Percentiles rank a stretch among this genome's conserved stretches.
Evolutionary conservation across 2,329 filamentous ascomycete genomes (phyloP).

Genomic region (Arthroderma sp.): DNA sequence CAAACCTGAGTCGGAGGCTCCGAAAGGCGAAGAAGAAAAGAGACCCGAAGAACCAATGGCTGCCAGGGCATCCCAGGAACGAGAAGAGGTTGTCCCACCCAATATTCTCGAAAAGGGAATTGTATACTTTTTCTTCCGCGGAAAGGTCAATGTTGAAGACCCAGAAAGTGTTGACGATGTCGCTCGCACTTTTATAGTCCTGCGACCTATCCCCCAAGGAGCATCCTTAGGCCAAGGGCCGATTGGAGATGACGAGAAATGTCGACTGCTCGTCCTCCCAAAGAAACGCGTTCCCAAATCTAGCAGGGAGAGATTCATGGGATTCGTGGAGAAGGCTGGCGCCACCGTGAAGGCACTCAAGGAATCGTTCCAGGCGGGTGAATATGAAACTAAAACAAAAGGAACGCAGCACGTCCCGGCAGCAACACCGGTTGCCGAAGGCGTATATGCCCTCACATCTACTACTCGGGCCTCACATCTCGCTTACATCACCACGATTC

Average conservation of each 20-base stretch:
- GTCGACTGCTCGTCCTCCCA: conserved; percentile 62
- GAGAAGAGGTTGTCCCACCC: conserved; percentile 40
- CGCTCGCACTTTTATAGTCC: conserved; percentile 63
- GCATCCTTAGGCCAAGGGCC: conserved; percentile 52
- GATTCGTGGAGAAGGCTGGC: conserved; percentile 66
- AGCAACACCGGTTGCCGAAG: conserved; percentile 66
- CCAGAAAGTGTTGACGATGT: conserved; percentile 59
- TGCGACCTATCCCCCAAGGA: conserved; percentile 58
- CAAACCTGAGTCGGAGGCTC: conserved; percentile 7
- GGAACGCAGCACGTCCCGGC: conserved; percentile 56
- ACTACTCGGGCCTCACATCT: conserved; percentile 62
- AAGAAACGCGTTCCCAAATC: conserved; percentile 70
- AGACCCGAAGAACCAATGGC: conserved; percentile 6
- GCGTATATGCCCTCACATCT: conserved; percentile 67
- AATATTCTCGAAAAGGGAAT: conserved; percentile 74
- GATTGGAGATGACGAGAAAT: conserved; percentile 46
- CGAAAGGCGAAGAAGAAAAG: conserved; percentile 6
- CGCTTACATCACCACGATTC: conserved; percentile 66
- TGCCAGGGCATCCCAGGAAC: conserved; percentile 28
- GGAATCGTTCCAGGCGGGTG: conserved; percentile 53
- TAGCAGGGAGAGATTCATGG: conserved; percentile 58
- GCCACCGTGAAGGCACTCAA: conserved; percentile 56
- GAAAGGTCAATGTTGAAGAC: conserved; percentile 59
- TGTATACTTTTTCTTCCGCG: conserved; percentile 81
- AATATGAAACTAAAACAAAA: conserved; percentile 64